Base-by-base conservation (phyloP, 2,329 filamentous ascomycete species). In the Leptographium procerum region DNA sequence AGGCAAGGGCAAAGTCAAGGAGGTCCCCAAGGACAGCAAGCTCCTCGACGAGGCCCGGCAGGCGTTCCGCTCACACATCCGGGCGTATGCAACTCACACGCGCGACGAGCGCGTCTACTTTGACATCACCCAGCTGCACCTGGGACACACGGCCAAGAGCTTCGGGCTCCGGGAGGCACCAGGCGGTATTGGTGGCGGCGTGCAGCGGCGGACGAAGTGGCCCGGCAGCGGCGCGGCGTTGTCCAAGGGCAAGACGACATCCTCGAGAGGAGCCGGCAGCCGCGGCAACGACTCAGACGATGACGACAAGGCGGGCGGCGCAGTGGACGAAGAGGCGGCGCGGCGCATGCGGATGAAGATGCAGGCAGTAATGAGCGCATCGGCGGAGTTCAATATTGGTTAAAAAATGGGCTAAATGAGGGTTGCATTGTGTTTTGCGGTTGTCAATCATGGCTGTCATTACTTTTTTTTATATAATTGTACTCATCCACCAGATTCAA, bases 51-150 rank as follows among this genome's bases (percentile, higher is more conserved):
- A 91, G 66, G 92, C 88, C 0, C 83, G 90, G 24, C 84, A 89
- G 64, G 94, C 87, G 0, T 99, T 89, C 75, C 90, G 95, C 68
- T 94, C 89, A 55, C 91, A 97, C 67, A 86, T 99, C 57, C 82
- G 94, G 57, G 94, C 94, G 1, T 99, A 99, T 70, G 91, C 94
- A 2, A 99, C 94, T 0, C 94, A 99, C 71, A 83, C 92, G 31
- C 86, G 88, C 33, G 85, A 86, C 50, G 94, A 99, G 74, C 81
- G 94, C 56, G 77, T 77, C 56, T 91, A 88, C 69, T 99, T 99
- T 70, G 89, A 97, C 70, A 95, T 96, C 71, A 91, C 89, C 61
- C 83, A 89, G 66, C 75, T 99, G 52, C 94, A 99, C 70, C 75
- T 97, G 9, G 94, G 94, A 3, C 94, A 99, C 76, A 76, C 94